These are phyloP conservation scores for Stagonosporopsis chrysanthemi DNA, from an alignment of 2,329 filamentous ascomycete species.

Conservation along the genomic window DNA sequence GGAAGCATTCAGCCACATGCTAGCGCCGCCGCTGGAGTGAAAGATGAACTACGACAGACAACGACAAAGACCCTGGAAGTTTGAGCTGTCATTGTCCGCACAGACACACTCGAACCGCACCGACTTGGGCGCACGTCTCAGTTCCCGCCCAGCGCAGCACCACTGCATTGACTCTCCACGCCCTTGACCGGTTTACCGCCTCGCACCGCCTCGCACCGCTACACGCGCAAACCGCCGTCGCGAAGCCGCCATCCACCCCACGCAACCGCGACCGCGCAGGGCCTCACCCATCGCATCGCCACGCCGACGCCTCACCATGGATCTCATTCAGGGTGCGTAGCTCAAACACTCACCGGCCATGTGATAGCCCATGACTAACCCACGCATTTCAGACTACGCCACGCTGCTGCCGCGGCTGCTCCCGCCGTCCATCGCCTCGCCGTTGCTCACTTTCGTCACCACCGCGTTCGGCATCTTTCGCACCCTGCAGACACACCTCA, in stretches of 20 bases:
- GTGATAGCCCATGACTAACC: slow-evolving; percentile 17
- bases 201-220: slow-evolving; percentile 18
- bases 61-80: slow-evolving; percentile 5
- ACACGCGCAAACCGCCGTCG: slow-evolving; percentile 10
- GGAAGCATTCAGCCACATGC: slow-evolving; percentile 9
- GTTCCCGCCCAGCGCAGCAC: slow-evolving; percentile 3
- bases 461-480: slow-evolving; percentile 38
- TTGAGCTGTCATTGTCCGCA: slow-evolving; percentile 27
- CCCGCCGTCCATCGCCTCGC: slow-evolving; percentile 41
- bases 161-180: slow-evolving; percentile 9
- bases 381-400: slow-evolving; percentile 39
- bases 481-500: slow-evolving; percentile 40
- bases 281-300: slow-evolving; percentile 11
- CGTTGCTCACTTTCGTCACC: slow-evolving; percentile 40
- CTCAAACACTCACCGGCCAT: slow-evolving; percentile 2
- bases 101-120: slow-evolving; percentile 18
- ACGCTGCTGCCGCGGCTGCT: slow-evolving; percentile 42
- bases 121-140: slow-evolving; percentile 18
- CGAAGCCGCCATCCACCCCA: slow-evolving; percentile 7
- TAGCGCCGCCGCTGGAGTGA: slow-evolving; percentile 10
- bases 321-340: slow-evolving; percentile 39
- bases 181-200: slow-evolving; percentile 15
- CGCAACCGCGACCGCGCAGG: slow-evolving; percentile 24
- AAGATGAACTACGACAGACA: slow-evolving; percentile 13
- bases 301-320: slow-evolving; percentile 34